phyloP scores from a whole-genome alignment of 2,329 filamentous ascomycete species.

The Cyphellophora attinorum region DNA sequence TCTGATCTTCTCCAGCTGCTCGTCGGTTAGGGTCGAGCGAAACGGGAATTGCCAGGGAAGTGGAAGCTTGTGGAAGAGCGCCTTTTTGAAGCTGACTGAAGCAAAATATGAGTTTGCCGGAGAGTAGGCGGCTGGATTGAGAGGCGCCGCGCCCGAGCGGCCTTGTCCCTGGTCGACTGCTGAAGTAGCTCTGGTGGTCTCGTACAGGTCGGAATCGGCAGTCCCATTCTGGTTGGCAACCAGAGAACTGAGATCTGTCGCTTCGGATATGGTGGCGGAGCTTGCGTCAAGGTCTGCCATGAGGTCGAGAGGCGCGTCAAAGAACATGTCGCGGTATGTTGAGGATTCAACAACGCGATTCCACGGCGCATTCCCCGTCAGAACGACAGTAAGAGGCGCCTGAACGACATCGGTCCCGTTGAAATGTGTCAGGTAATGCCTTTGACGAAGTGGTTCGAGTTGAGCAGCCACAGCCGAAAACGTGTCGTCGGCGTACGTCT shows the following conservation, averaged over 20 bases:
- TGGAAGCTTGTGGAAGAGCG: constrained; percentile 1
- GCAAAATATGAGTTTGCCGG: constrained; percentile 49
- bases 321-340: constrained; percentile 46
- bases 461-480: constrained; percentile 31
- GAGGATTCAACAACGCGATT: constrained; percentile 35
- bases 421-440: constrained; percentile 42
- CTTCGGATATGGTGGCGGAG: constrained; percentile 27
- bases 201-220: neutral
- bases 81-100: constrained; percentile 39
- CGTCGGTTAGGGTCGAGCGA: constrained; percentile 33
- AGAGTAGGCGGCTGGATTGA: constrained; percentile 33
- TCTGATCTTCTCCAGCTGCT: constrained; percentile 38
- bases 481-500: constrained; percentile 28
- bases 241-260: constrained; percentile 33
- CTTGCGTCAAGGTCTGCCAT: constrained; percentile 34
- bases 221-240: constrained; percentile 27
- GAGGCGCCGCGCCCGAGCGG: constrained; percentile 27
- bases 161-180: constrained; percentile 36
- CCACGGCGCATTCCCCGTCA: constrained; percentile 44
- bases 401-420: constrained; percentile 32
- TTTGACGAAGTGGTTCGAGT: constrained; percentile 37
- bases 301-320: constrained; percentile 41
- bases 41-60: constrained; percentile 38
- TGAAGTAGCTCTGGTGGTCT: neutral
- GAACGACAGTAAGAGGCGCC: constrained; percentile 44